A percentile compares a stretch with the other conserved stretches of the same genome.
These are phyloP conservation scores for Toxicodendron radicans DNA, from an alignment of 345 rosid species.

Conservation along the genomic window DNA sequence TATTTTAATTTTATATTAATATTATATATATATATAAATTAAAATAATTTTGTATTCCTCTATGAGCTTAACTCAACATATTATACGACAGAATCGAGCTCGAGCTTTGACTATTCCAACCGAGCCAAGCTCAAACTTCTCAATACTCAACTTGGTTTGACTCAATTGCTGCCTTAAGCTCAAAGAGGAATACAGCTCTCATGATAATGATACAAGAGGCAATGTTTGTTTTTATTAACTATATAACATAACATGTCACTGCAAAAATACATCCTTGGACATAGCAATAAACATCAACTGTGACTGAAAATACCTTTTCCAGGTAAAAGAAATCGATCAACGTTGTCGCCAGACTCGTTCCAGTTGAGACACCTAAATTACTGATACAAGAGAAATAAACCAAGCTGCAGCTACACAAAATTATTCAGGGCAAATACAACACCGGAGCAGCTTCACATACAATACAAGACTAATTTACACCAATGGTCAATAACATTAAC, in stretches of 20 bases:
- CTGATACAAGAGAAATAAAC: background rate
- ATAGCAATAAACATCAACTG: background rate
- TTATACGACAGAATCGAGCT: too few relatives aligned
- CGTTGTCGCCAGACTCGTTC: background rate
- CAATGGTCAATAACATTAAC: background rate
- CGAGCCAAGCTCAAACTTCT: too few relatives aligned
- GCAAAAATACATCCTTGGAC: background rate
- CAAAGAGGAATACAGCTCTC: too few relatives aligned
- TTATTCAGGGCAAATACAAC: background rate
- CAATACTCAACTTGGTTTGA: too few relatives aligned
- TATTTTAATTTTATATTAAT: too few relatives aligned
- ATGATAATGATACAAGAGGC: background rate
- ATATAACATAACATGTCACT: too few relatives aligned
- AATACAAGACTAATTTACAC: conserved; percentile 7
- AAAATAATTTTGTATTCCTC: too few relatives aligned
- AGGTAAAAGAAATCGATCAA: too few relatives aligned
- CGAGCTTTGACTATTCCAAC: too few relatives aligned
- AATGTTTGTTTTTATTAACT: background rate
- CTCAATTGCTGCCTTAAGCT: too few relatives aligned
- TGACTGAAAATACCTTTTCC: background rate
- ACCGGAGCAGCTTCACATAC: background rate
- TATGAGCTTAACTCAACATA: too few relatives aligned
- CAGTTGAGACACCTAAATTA: background rate
- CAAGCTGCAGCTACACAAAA: background rate
- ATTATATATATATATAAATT: too few relatives aligned